phyloP scores from a whole-genome alignment of 495 filamentous ascomycete species.

The Neurospora cerealis region DNA sequence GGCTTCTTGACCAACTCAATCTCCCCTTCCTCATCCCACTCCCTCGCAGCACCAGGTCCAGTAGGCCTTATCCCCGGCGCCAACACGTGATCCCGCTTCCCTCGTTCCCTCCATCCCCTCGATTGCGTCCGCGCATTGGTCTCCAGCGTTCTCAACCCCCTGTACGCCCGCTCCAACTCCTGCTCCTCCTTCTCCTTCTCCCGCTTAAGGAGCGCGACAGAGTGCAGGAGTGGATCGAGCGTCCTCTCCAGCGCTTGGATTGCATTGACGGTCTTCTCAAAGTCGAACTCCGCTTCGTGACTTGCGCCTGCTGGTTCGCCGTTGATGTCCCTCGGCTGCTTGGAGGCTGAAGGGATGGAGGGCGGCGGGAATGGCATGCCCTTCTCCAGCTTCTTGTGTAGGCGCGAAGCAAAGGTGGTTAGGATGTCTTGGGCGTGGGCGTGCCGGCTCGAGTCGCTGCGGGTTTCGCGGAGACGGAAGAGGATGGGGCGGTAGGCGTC shows the following conservation, averaged over 20 bases:
- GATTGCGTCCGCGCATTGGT: constrained; percentile 29
- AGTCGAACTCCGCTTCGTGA: constrained; percentile 34
- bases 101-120: constrained; percentile 23
- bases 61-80: constrained; percentile 19
- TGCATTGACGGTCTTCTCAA: constrained; percentile 30
- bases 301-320: not conserved
- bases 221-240: constrained; percentile 35
- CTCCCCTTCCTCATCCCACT: not conserved
- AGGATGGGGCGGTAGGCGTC: constrained; percentile 31
- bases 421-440: constrained; percentile 28
- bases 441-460: constrained; percentile 18
- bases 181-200: constrained; percentile 32
- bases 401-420: constrained; percentile 19
- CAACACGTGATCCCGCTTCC: constrained; percentile 32
- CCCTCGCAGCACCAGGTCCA: not conserved
- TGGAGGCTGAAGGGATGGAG: not conserved
- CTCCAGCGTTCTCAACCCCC: constrained; percentile 24
- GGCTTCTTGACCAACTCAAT: constrained; percentile 12
- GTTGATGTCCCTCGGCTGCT: not conserved
- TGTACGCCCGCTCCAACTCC: constrained; percentile 31
- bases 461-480: constrained; percentile 23
- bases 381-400: constrained; percentile 25
- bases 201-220: constrained; percentile 28
- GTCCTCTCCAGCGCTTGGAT: constrained; percentile 25
- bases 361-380: constrained; percentile 36